phyloP scores from a whole-genome alignment of 371 early-diverging fungal genomes.

The Parasitella parasitica region DNA sequence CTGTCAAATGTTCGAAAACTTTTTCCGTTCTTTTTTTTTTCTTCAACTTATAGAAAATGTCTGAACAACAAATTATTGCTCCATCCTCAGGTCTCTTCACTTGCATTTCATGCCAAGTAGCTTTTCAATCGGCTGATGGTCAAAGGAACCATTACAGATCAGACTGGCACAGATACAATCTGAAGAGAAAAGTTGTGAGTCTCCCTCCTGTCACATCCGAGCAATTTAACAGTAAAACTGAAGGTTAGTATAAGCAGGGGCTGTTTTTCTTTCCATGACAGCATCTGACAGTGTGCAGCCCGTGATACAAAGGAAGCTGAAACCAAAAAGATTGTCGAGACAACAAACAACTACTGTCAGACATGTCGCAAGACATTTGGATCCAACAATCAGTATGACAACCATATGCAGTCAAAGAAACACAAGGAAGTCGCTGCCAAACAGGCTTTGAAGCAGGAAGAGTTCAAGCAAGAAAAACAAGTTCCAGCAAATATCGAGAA shows the following conservation, averaged over 20 bases:
- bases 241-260: too few relatives aligned
- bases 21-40: too few relatives aligned
- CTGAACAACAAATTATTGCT: conserved; percentile 8
- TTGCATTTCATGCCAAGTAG: conserved; percentile 82
- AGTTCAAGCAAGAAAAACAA: conserved; percentile 18
- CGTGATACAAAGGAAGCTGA: conserved; percentile 23
- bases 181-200: conserved; percentile 83
- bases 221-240: conserved; percentile 59
- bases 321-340: conserved; percentile 20
- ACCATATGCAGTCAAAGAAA: conserved; percentile 89
- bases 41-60: conserved; percentile 2
- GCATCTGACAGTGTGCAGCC: conserved; percentile 19
- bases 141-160: conserved; percentile 83
- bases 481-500: conserved; percentile 16
- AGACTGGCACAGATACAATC: conserved; percentile 91
- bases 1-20: not conserved
- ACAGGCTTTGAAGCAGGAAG: conserved; percentile 16
- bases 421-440: conserved; percentile 79
- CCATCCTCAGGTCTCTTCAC: conserved; percentile 52
- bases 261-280: too few relatives aligned
- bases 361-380: conserved; percentile 68
- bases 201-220: conserved; percentile 75
- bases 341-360: conserved; percentile 37
- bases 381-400: conserved; percentile 81
- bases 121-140: conserved; percentile 76